phyloP scores from a whole-genome alignment of 1,284 basidiomycete genomes.

The Ganoderma boninense region DNA sequence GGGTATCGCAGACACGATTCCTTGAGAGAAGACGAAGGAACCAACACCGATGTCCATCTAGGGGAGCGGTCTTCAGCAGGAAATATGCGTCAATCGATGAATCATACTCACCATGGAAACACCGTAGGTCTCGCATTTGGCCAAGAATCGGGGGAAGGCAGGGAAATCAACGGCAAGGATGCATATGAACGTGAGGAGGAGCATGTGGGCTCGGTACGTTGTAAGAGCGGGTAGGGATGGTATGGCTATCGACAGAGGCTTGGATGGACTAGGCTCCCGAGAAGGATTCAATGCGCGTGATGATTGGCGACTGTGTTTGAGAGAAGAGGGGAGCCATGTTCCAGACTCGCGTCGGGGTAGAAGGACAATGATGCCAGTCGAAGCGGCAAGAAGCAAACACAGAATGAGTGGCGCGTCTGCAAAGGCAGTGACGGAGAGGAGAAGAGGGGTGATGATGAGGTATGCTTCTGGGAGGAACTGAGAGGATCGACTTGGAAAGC shows the following conservation, averaged over 20 bases:
- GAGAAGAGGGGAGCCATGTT: conserved; percentile 58
- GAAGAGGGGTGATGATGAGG: conserved; percentile 77
- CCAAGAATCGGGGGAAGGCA: conserved; percentile 88
- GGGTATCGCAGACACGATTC: conserved; percentile 86
- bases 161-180: conserved; percentile 98
- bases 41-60: conserved; percentile 99
- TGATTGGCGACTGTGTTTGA: conserved; percentile 33
- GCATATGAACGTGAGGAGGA: conserved; percentile 90
- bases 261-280: conserved; percentile 14
- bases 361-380: conserved; percentile 52
- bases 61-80: conserved; percentile 13
- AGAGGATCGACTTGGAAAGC: conserved; percentile 47
- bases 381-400: conserved; percentile 56
- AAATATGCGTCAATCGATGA: neutral
- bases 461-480: conserved; percentile 67
- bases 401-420: conserved; percentile 66
- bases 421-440: conserved; percentile 83
- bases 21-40: conserved; percentile 95
- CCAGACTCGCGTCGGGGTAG: conserved; percentile 53
- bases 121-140: conserved; percentile 95
- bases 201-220: conserved; percentile 94
- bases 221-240: conserved; percentile 77
- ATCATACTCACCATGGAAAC: conserved; percentile 79
- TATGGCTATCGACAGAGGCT: conserved; percentile 33
- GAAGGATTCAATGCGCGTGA: conserved; percentile 33